Percentiles rank a stretch among this genome's conserved stretches.
Evolutionary conservation across 331 rosid genomes (phyloP).

Genomic region (Spiraea crenata): DNA sequence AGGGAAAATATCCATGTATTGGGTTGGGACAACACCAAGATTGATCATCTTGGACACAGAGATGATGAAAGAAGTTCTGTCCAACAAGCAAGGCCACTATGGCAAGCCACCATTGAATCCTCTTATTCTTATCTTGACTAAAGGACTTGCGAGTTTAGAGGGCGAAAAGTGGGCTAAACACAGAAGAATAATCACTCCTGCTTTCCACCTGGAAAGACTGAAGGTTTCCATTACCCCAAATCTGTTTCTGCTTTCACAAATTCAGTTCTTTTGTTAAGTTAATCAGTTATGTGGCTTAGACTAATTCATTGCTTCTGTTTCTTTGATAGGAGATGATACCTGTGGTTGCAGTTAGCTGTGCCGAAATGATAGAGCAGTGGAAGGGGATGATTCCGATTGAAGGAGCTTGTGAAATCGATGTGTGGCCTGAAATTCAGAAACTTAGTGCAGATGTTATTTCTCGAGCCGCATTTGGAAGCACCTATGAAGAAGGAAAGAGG

Average conservation of each 20-base stretch:
- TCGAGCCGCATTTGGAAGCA: constrained; percentile 43
- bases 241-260: background rate
- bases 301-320: background rate
- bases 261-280: background rate
- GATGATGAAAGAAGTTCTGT: constrained; percentile 39
- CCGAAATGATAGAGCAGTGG: constrained; percentile 44
- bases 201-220: constrained; percentile 46
- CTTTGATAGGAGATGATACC: constrained; percentile 40
- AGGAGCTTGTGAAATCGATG: constrained; percentile 39
- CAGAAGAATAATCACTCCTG: constrained; percentile 45
- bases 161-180: constrained; percentile 47
- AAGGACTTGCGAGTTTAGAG: constrained; percentile 42
- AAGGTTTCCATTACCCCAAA: constrained; percentile 33
- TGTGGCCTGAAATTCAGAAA: constrained; percentile 48
- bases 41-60: constrained; percentile 44
- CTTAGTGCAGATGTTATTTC: constrained; percentile 46
- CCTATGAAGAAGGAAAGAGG: constrained; percentile 43
- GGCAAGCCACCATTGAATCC: constrained; percentile 46
- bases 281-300: too few species aligned
- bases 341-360: constrained; percentile 37
- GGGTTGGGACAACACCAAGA: constrained; percentile 52
- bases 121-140: constrained; percentile 36
- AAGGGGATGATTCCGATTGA: constrained; percentile 23
- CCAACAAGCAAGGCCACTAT: constrained; percentile 45
- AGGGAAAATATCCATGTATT: constrained; percentile 48